Evolutionary conservation across 2,329 filamentous ascomycete genomes (phyloP).

Genomic region (Colletotrichum magnum): DNA sequence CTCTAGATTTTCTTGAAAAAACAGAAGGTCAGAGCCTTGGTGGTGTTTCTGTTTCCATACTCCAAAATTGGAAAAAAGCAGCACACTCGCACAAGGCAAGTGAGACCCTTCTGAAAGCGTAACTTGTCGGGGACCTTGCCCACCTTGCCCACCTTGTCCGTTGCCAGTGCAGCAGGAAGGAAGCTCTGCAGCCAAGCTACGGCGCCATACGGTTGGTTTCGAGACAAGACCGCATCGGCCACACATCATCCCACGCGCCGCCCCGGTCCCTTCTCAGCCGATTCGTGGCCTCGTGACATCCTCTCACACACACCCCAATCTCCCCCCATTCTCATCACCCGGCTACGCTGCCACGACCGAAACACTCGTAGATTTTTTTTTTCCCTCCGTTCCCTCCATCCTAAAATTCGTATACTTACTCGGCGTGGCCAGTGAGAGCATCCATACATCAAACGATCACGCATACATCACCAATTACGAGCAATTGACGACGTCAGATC

Average conservation of each 20-base stretch:
- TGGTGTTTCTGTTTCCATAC: not conserved
- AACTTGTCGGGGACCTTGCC: not conserved
- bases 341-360: slow-evolving; percentile 16
- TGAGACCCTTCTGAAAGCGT: not conserved
- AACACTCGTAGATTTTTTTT: slow-evolving; percentile 13
- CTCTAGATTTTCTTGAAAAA: not conserved
- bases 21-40: not conserved
- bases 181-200: not conserved
- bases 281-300: slow-evolving; percentile 35
- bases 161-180: not conserved
- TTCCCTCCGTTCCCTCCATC: not conserved
- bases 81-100: not conserved
- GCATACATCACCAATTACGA: not conserved
- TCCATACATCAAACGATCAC: not conserved
- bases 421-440: not conserved
- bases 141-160: not conserved
- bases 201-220: slow-evolving; percentile 13
- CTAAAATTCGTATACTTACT: slow-evolving; percentile 3
- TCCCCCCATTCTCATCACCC: slow-evolving; percentile 37
- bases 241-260: slow-evolving; percentile 25
- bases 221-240: slow-evolving; percentile 38
- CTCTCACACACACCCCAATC: slow-evolving; percentile 29
- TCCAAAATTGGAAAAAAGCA: not conserved
- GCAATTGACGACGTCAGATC: slow-evolving; percentile 20
- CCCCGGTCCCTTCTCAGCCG: slow-evolving; percentile 34